Evolutionary conservation across 768 basidiomycete species (phyloP).

Genomic region (Lentinula edodes): DNA sequence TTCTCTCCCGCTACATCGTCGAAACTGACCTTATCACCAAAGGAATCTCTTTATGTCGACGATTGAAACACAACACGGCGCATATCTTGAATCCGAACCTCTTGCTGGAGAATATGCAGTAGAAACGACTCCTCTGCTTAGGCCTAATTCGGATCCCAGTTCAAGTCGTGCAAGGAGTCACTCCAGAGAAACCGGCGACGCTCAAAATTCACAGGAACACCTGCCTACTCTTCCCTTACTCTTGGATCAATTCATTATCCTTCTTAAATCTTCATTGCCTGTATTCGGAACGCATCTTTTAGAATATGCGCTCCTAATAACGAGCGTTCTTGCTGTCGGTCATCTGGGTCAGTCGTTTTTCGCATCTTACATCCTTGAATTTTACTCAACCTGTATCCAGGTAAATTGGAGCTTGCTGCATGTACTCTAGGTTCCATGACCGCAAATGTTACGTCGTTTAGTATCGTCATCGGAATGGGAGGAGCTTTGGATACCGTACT

Average conservation of each 20-base stretch:
- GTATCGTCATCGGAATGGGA: conserved; percentile 39
- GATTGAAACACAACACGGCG: conserved; percentile 2
- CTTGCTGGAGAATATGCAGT: not conserved
- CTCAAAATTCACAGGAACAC: not conserved
- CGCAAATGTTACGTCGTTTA: conserved; percentile 23
- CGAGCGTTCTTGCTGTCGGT: conserved; percentile 65
- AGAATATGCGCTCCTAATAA: conserved; percentile 66
- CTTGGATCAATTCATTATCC: not conserved
- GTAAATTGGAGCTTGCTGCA: conserved; percentile 66
- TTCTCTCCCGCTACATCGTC: no score
- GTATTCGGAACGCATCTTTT: conserved; percentile 40
- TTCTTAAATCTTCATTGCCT: not conserved
- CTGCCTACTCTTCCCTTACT: not conserved
- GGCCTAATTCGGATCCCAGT: not conserved
- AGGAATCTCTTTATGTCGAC: not conserved
- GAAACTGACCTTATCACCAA: not conserved
- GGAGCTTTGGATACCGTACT: conserved; percentile 69
- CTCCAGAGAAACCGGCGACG: not conserved
- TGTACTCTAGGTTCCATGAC: conserved; percentile 47
- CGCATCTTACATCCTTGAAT: not conserved
- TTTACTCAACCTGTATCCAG: not conserved
- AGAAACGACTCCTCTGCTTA: not conserved
- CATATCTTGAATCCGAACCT: not conserved
- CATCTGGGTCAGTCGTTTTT: conserved; percentile 39
- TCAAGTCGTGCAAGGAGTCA: not conserved